Percentiles rank a stretch among this genome's conserved stretches.
phyloP scores from a whole-genome alignment of 2,329 filamentous ascomycete species.

The Peltaster fructicola region DNA sequence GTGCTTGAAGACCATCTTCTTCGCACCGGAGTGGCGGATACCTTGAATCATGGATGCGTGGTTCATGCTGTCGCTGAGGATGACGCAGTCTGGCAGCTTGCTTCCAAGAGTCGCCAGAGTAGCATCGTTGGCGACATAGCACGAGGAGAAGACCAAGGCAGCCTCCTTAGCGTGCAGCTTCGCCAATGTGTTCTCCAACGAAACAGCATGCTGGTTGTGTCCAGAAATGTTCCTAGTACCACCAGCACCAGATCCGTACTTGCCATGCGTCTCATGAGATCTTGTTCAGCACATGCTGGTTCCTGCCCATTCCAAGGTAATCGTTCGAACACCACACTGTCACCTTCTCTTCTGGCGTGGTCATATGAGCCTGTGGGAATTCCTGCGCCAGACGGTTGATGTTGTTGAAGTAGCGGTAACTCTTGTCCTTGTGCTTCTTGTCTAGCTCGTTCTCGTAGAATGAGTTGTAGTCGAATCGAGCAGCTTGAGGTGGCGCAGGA shows the following conservation, averaged over 20 bases:
- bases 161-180: constrained; percentile 83
- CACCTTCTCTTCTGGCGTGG: constrained; percentile 63
- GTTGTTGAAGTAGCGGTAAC: constrained; percentile 99
- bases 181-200: constrained; percentile 64
- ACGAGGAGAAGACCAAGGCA: constrained; percentile 88
- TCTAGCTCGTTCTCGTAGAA: constrained; percentile 83
- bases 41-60: constrained; percentile 99
- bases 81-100: constrained; percentile 90
- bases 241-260: constrained; percentile 85
- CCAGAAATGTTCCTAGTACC: constrained; percentile 96
- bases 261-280: constrained; percentile 95
- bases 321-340: constrained; percentile 99
- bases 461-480: constrained; percentile 72
- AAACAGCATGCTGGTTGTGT: constrained; percentile 86
- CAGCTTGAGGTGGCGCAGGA: constrained; percentile 29
- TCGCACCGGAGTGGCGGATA: constrained; percentile 89
- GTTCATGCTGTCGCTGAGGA: constrained; percentile 92
- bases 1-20: constrained; percentile 97
- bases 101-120: constrained; percentile 92
- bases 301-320: constrained; percentile 94
- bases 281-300: constrained; percentile 63
- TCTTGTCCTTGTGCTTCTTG: constrained; percentile 99
- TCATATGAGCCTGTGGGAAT: constrained; percentile 87
- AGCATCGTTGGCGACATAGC: constrained; percentile 96
- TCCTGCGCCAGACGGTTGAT: constrained; percentile 96